Evolutionary conservation across 1,139 yeast genomes (phyloP), one percentile per base, ranked within the genome.

Genomic region (Nadsonia starkeyi-henricii): DNA sequence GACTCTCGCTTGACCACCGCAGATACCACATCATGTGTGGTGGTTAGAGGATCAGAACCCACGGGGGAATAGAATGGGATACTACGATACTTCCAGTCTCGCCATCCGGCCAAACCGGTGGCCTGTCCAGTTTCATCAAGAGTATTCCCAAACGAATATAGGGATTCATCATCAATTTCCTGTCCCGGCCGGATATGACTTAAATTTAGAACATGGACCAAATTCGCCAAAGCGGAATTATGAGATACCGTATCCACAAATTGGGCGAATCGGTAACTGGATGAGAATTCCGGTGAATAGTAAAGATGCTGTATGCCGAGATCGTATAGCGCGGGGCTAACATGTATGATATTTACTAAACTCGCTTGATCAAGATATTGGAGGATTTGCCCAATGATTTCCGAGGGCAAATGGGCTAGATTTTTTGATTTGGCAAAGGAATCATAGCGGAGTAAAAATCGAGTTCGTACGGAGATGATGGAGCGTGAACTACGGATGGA

Each of bases 41-140:
- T n/a, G n/a, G n/a, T n/a, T n/a, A n/a, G n/a, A n/a, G n/a, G n/a
- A n/a, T n/a, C n/a, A 9, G 28, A 23, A 5, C 9, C 28, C 9
- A 23, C 5, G 2, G 50, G 19, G 1, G 52, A 72, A 60, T 82
- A 83, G 28, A 83, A 61, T 1, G 89, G 85, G 61, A 82, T 86
- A 45, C 74, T 75, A 53, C 82, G 73, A 56, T 74, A 80, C 57
- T 84, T 81, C 94, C 95, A 84, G 62, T 85, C 95, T 59, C 95
- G 72, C 95, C 95, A 85, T 15, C 91, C 83, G 0, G 95, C 62
- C 41, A 56, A 49, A 15, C 62, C 64, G 12, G 52, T 56, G 23
- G 57, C 59, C 7, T 62, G 65, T 18, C 64, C 53, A 21, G 68
- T 70, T 61, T 59, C 54, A 33, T 64, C 55, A 20, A 28, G 21